These are phyloP conservation scores for Coemansia sp. DNA, from an alignment of 192 early-diverging fungal genomes.

Conservation along the genomic window DNA sequence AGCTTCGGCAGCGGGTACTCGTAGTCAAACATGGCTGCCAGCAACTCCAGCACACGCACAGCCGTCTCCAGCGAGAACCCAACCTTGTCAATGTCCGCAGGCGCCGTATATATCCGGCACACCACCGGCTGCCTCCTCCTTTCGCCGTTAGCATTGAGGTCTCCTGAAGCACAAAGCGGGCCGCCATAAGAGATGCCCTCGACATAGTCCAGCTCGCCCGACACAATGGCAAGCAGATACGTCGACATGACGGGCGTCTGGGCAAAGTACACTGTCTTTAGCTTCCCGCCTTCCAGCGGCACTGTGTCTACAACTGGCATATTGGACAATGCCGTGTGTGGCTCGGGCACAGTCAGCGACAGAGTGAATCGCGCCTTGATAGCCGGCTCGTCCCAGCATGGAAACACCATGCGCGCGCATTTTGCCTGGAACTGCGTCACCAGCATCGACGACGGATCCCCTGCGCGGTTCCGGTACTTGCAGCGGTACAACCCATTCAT, in stretches of 20 bases:
- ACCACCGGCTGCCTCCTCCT: slow-evolving; percentile 45
- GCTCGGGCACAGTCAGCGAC: slow-evolving; percentile 58
- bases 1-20: slow-evolving; percentile 75
- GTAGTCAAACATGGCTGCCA: slow-evolving; percentile 66
- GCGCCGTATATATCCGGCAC: slow-evolving; percentile 68
- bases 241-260: slow-evolving; percentile 79
- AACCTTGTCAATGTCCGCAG: slow-evolving; percentile 62
- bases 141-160: neutral
- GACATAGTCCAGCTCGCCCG: slow-evolving; percentile 78
- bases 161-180: neutral
- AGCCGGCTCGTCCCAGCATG: slow-evolving; percentile 79
- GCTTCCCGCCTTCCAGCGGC: neutral
- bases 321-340: slow-evolving; percentile 71
- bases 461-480: slow-evolving; percentile 60
- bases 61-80: slow-evolving; percentile 70
- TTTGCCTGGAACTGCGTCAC: slow-evolving; percentile 80
- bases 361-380: slow-evolving; percentile 79
- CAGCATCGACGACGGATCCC: slow-evolving; percentile 58
- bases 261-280: slow-evolving; percentile 64
- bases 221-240: slow-evolving; percentile 73
- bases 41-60: slow-evolving; percentile 64
- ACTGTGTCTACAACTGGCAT: slow-evolving; percentile 56
- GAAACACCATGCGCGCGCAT: slow-evolving; percentile 68
- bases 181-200: slow-evolving; percentile 56
- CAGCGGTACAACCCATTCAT: slow-evolving; percentile 85